Evolutionary conservation across 208 protist genomes (phyloP).

Genomic region (Leptomonas seymouri): DNA sequence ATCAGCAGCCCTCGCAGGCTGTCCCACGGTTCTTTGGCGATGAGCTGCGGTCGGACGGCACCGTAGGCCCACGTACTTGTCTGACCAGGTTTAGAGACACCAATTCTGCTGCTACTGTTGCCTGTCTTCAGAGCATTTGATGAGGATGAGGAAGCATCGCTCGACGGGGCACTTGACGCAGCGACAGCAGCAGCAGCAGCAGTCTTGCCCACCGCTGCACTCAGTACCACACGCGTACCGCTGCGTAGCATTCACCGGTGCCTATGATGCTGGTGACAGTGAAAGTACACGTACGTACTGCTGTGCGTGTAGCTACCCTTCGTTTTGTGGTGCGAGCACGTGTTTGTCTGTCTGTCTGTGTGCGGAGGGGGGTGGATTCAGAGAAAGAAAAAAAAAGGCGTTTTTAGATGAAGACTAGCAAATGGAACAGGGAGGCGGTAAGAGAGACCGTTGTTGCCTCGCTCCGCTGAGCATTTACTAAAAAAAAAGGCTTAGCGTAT

Average conservation of each 20-base stretch:
- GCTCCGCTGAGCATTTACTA: too few species aligned
- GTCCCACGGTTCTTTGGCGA: constrained; percentile 39
- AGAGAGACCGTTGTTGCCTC: too few species aligned
- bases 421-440: too few species aligned
- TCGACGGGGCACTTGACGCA: too few species aligned
- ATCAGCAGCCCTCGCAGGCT: constrained; percentile 61
- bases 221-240: constrained; percentile 10
- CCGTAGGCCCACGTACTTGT: constrained; percentile 17
- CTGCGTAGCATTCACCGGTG: constrained; percentile 10
- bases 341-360: not conserved
- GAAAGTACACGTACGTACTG: too few species aligned
- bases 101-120: not conserved
- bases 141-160: not conserved
- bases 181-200: not conserved
- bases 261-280: too few species aligned
- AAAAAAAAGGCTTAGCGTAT: too few species aligned
- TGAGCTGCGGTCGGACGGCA: constrained; percentile 15
- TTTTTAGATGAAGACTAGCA: too few species aligned
- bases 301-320: too few species aligned
- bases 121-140: not conserved
- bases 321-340: not conserved
- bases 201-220: not conserved
- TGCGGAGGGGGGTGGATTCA: not conserved
- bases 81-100: not conserved
- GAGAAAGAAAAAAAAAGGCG: too few species aligned